Evolutionary conservation across 495 filamentous ascomycete species (phyloP).

Genomic region (Amphirosellinia nigrospora): DNA sequence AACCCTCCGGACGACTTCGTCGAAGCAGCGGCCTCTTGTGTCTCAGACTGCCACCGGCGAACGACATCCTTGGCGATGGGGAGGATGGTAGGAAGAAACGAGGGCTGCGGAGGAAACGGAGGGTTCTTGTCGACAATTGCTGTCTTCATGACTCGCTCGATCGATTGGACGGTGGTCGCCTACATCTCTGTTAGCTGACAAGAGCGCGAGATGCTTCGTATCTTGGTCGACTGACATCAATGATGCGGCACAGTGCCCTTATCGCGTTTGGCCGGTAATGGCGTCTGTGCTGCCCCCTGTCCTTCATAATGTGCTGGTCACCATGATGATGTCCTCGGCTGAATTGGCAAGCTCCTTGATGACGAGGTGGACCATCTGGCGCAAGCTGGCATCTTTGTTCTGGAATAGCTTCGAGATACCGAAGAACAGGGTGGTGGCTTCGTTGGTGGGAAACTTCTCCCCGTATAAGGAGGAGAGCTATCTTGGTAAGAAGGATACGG

Average conservation of each 20-base stretch:
- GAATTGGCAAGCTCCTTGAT: slow-evolving; percentile 95
- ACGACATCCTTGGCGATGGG: slow-evolving; percentile 95
- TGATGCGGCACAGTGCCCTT: slow-evolving; percentile 92
- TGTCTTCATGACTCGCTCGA: slow-evolving; percentile 98
- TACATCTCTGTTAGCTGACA: slow-evolving; percentile 48
- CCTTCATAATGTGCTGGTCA: slow-evolving; percentile 99
- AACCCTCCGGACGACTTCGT: slow-evolving; percentile 88
- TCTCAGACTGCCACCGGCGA: slow-evolving; percentile 97
- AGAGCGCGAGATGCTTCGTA: slow-evolving; percentile 13
- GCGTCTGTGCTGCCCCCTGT: slow-evolving; percentile 92
- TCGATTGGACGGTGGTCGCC: slow-evolving; percentile 96
- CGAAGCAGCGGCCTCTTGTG: slow-evolving; percentile 92
- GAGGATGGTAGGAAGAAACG: slow-evolving; percentile 95
- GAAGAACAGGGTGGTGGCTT: slow-evolving; percentile 98
- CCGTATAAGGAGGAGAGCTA: slow-evolving; percentile 96
- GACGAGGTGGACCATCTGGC: slow-evolving; percentile 98
- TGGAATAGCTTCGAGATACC: slow-evolving; percentile 99
- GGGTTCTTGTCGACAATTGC: slow-evolving; percentile 98
- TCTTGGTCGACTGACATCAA: slow-evolving; percentile 72
- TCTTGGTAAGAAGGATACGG: slow-evolving; percentile 95
- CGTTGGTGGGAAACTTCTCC: slow-evolving; percentile 96
- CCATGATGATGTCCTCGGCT: slow-evolving; percentile 99
- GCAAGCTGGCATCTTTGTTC: slow-evolving; percentile 96
- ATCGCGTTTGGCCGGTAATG: slow-evolving; percentile 98
- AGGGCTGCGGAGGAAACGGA: slow-evolving; percentile 97